These are phyloP conservation scores for Blakeslea trispora DNA, from an alignment of 371 early-diverging fungal species.

Conservation along the genomic window DNA sequence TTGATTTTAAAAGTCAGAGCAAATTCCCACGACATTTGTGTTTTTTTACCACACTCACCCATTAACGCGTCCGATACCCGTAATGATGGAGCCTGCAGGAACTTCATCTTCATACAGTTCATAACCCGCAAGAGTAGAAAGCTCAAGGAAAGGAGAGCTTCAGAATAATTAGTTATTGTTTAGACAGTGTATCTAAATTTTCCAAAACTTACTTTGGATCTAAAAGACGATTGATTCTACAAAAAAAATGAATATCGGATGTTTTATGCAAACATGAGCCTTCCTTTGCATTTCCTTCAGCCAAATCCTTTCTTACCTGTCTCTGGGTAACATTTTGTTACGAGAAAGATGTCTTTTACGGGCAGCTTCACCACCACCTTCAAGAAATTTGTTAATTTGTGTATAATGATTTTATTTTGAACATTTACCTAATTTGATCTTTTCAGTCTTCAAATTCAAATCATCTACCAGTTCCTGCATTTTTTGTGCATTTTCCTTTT, in stretches of 20 bases:
- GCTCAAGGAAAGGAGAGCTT: constrained; percentile 92
- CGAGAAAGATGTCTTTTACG: constrained; percentile 86
- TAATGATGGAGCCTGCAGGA: constrained; percentile 93
- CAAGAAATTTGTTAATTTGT: constrained; percentile 1
- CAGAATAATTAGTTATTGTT: constrained; percentile 3
- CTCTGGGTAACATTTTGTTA: constrained; percentile 93
- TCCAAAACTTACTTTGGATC: constrained; percentile 74
- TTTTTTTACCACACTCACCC: constrained; percentile 59
- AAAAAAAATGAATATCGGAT: constrained; percentile 1
- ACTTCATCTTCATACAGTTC: constrained; percentile 88
- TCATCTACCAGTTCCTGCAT: constrained; percentile 81
- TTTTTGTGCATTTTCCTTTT: constrained; percentile 80
- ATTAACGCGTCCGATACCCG: constrained; percentile 95
- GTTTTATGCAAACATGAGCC: neutral
- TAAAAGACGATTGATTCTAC: constrained; percentile 78
- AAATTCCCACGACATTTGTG: constrained; percentile 20
- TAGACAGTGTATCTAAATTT: constrained; percentile 19
- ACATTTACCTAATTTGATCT: constrained; percentile 74
- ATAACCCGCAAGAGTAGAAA: constrained; percentile 94
- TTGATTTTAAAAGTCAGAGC: constrained; percentile 18
- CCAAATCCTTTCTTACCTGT: constrained; percentile 63
- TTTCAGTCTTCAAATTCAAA: constrained; percentile 69
- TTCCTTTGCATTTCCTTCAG: too few relatives aligned
- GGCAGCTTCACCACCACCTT: constrained; percentile 92
- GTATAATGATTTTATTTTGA: constrained; percentile 3